phyloP scores from a whole-genome alignment of 345 rosid genomes.

The Citrus maxima region DNA sequence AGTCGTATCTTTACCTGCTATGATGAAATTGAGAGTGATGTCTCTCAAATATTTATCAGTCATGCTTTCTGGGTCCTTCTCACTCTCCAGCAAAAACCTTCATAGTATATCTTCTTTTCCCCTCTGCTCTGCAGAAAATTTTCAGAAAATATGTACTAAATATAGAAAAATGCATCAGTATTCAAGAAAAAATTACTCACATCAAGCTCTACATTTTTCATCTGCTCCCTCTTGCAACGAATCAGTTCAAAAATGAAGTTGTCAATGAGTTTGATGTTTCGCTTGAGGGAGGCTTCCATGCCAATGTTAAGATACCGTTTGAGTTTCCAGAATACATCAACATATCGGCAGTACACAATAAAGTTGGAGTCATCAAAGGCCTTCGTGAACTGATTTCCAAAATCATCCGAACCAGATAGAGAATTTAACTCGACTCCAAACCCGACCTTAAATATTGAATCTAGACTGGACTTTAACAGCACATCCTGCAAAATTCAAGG shows the following conservation, averaged over 20 bases:
- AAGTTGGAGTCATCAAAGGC: constrained; percentile 42
- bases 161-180: background rate
- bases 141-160: background rate
- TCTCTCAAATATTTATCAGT: constrained; percentile 39
- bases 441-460: constrained; percentile 42
- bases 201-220: constrained; percentile 19
- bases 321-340: constrained; percentile 31
- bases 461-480: constrained; percentile 37
- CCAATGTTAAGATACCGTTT: constrained; percentile 38
- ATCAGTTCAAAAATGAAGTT: constrained; percentile 32
- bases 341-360: constrained; percentile 31
- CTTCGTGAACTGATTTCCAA: constrained; percentile 24
- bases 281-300: constrained; percentile 36
- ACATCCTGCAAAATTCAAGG: constrained; percentile 27
- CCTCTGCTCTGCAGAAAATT: constrained; percentile 17
- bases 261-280: constrained; percentile 32
- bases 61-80: constrained; percentile 39
- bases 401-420: constrained; percentile 26
- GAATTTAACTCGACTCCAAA: constrained; percentile 37
- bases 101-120: constrained; percentile 37
- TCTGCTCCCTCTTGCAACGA: constrained; percentile 27
- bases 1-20: constrained; percentile 38
- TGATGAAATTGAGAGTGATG: constrained; percentile 41
- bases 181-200: constrained; percentile 17
- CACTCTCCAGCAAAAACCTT: constrained; percentile 43